Percentiles rank a stretch among this genome's conserved stretches.
Conservation (phyloP, 139 green algal genomes). For the Chlorella sp. region DNA sequence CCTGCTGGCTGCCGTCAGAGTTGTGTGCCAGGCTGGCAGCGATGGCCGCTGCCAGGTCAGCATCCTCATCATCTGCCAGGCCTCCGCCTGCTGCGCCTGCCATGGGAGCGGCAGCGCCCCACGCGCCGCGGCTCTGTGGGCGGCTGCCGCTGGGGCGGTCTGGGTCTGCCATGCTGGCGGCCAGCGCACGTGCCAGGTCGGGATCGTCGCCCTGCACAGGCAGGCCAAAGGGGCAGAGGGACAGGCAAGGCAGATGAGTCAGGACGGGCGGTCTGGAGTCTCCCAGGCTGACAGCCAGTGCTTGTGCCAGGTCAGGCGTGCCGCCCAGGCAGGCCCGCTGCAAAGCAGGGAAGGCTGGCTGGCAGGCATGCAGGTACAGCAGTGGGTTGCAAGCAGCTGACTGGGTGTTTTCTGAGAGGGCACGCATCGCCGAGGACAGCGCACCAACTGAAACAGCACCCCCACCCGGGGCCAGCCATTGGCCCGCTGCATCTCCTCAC, state of each 20-base stretch:
- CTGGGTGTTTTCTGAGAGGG: too few relatives aligned
- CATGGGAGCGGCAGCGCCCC: not conserved
- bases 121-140: not conserved
- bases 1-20: not conserved
- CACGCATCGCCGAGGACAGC: too few relatives aligned
- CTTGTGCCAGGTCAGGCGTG: not conserved
- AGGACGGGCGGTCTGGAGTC: not conserved
- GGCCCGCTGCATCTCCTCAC: not conserved
- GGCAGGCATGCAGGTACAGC: too few relatives aligned
- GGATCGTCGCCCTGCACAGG: slow-evolving; percentile 42
- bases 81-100: not conserved
- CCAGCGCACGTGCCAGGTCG: slow-evolving; percentile 45
- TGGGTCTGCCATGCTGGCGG: slow-evolving; percentile 45
- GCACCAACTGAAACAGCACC: too few relatives aligned
- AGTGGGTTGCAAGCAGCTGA: too few relatives aligned
- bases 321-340: too few relatives aligned
- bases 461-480: not conserved
- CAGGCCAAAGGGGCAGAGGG: not conserved
- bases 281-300: not conserved
- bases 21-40: slow-evolving; percentile 62
- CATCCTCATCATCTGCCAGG: slow-evolving; percentile 47
- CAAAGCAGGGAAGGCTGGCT: too few relatives aligned
- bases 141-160: not conserved
- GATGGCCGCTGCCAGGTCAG: slow-evolving; percentile 72
- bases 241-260: not conserved